Conservation (phyloP, 1,139 yeast genomes). For the Kodamaea derodonti region DNA sequence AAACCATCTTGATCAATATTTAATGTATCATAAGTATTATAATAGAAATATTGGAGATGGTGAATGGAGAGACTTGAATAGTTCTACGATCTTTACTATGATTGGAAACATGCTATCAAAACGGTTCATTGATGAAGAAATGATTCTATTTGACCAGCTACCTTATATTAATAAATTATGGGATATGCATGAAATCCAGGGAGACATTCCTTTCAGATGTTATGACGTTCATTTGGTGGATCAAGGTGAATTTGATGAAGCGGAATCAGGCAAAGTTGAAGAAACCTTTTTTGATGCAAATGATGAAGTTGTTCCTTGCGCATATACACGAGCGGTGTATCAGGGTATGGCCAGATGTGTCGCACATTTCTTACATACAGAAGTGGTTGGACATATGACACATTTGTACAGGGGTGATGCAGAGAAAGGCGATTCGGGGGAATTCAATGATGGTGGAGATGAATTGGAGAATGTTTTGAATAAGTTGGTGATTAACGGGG, state of each 20-base stretch:
- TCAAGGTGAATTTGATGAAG: constrained; percentile 40
- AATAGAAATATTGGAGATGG: constrained; percentile 32
- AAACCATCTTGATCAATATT: constrained; percentile 50
- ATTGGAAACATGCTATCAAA: constrained; percentile 42
- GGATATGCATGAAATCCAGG: constrained; percentile 31
- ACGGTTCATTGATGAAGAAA: constrained; percentile 24
- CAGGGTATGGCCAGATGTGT: constrained; percentile 22
- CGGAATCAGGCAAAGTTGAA: constrained; percentile 15
- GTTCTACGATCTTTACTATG: constrained; percentile 53
- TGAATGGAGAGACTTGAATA: constrained; percentile 54
- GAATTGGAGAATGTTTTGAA: constrained; percentile 26
- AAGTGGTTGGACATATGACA: constrained; percentile 26
- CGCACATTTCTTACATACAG: constrained; percentile 31
- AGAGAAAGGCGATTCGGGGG: constrained; percentile 30
- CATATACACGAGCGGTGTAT: constrained; percentile 14
- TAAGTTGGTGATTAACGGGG: constrained; percentile 32
- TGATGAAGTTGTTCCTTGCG: constrained; percentile 16
- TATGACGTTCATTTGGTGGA: constrained; percentile 31
- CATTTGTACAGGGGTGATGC: constrained; percentile 43
- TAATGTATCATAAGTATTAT: constrained; percentile 61
- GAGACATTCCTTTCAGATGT: constrained; percentile 33
- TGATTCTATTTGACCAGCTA: constrained; percentile 17
- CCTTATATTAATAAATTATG: constrained; percentile 28
- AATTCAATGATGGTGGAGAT: constrained; percentile 23
- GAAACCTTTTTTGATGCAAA: constrained; percentile 27